Evolutionary conservation across 2,329 filamentous ascomycete genomes (phyloP), one percentile per base, ranked within the genome.

Genomic region (Nigrograna mackinnonii): DNA sequence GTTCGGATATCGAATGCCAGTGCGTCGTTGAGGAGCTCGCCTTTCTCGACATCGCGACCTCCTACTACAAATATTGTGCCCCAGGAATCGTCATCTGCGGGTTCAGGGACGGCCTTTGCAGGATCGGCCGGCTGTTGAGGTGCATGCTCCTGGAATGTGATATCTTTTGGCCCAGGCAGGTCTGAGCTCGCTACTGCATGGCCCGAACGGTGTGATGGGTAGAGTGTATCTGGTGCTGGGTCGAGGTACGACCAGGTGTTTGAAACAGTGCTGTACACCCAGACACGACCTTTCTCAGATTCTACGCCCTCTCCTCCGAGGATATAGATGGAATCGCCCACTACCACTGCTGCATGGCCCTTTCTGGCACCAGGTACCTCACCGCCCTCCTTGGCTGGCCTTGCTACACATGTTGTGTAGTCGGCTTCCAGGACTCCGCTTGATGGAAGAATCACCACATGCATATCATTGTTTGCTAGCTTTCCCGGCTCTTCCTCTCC

Each of bases 61-160:
- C 78, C 78, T 33, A 78, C 65, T 0, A 82, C 59, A 35, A 82
- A 67, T 6, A 83, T 58, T 3, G 79, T 76, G 33, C 77, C 75
- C 60, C 77, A 76, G 1, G 66, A 58, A 39, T 68, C 63, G 3
- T 61, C 39, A 4, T 59, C 60, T 3, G 70, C 58, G 2, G 70
- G 70, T 16, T 74, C 70, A 4, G 71, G 71, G 1, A 74, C 65
- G 5, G 60, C 52, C 37, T 64, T 64, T 1, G 67, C 62, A 4
- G 71, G 71, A 44, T 75, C 72, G 3, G 60, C 62, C 9, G 69
- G 69, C 17, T 66, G 55, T 51, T 74, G 70, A 4, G 70, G 71
- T 16, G 68, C 61, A 26, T 46, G 57, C 38, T 66, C 54, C 22
- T 46, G 32, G 30, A 16, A 43, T 20, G 30, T 21, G 13, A 39